Evolutionary conservation across 768 basidiomycete species (phyloP).

Genomic region (Lyophyllum atratum): DNA sequence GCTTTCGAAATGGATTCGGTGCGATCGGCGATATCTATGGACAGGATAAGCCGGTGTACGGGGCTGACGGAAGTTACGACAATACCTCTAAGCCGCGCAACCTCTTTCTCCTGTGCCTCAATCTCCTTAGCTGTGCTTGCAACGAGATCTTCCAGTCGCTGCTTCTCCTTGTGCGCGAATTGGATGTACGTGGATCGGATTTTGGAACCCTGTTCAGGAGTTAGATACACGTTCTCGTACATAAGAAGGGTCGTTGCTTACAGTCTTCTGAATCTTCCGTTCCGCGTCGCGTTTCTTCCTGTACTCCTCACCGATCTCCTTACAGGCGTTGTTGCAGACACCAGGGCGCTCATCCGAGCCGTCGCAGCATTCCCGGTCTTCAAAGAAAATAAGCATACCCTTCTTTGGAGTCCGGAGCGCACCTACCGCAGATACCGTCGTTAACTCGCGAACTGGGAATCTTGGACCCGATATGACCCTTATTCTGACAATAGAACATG

Average conservation of each 20-base stretch:
- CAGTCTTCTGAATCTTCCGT: slow-evolving; percentile 78
- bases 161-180: slow-evolving; percentile 89
- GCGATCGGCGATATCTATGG: slow-evolving; percentile 72
- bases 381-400: slow-evolving; percentile 13
- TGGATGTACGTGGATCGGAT: slow-evolving; percentile 87
- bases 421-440: slow-evolving; percentile 91
- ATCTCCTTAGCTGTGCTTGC: slow-evolving; percentile 60
- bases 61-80: not conserved
- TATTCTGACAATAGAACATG: slow-evolving; percentile 83
- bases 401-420: not conserved
- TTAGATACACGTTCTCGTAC: not conserved
- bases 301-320: slow-evolving; percentile 70
- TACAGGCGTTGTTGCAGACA: slow-evolving; percentile 77
- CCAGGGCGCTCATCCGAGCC: slow-evolving; percentile 90
- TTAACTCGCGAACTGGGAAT: slow-evolving; percentile 84
- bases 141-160: slow-evolving; percentile 69
- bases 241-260: slow-evolving; percentile 32
- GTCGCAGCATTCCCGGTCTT: slow-evolving; percentile 93
- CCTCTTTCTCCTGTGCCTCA: slow-evolving; percentile 64
- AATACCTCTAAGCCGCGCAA: slow-evolving; percentile 69
- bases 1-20: slow-evolving; percentile 79
- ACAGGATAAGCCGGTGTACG: not conserved
- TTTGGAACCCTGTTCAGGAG: slow-evolving; percentile 72
- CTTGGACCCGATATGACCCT: slow-evolving; percentile 80
- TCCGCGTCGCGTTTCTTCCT: slow-evolving; percentile 71